A percentile compares a stretch with the other conserved stretches of the same genome.
phyloP scores from a whole-genome alignment of 345 rosid genomes.

The Gynandropsis gynandra region DNA sequence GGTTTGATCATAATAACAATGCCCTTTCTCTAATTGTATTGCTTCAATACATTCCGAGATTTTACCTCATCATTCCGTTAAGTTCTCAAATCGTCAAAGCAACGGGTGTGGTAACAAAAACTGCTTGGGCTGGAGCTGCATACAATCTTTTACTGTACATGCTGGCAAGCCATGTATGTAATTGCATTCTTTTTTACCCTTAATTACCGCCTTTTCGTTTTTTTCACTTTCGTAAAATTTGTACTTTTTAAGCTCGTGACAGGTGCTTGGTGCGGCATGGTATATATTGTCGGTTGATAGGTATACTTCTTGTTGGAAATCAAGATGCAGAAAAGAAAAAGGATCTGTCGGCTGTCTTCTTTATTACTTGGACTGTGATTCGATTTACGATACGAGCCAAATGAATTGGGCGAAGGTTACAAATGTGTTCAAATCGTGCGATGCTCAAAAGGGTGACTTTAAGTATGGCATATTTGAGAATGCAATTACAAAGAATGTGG shows the following conservation, averaged over 20 bases:
- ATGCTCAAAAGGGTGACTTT: constrained; percentile 36
- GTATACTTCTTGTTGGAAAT: constrained; percentile 78
- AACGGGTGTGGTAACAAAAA: constrained; percentile 70
- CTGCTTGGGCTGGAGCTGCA: constrained; percentile 99
- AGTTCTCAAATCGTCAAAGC: constrained; percentile 81
- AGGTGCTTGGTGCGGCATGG: constrained; percentile 89
- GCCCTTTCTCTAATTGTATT: constrained; percentile 70
- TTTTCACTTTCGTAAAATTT: neutral
- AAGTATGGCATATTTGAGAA: constrained; percentile 55
- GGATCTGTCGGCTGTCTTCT: constrained; percentile 33
- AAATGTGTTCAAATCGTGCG: constrained; percentile 45
- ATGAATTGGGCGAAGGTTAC: constrained; percentile 51
- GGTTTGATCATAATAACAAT: constrained; percentile 52
- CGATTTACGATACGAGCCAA: constrained; percentile 26
- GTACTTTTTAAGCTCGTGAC: constrained; percentile 2
- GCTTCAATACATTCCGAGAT: constrained; percentile 64
- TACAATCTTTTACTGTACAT: constrained; percentile 71
- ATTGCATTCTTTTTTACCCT: neutral
- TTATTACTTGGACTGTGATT: constrained; percentile 51
- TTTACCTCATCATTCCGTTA: constrained; percentile 76
- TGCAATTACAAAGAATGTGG: constrained; percentile 47
- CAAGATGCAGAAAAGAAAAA: constrained; percentile 40
- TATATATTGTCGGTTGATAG: constrained; percentile 72
- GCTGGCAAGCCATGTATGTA: constrained; percentile 89
- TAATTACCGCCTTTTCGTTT: neutral